These are phyloP conservation scores for Penicillium sumatraense DNA, from an alignment of 2,329 filamentous ascomycete species.

Conservation along the genomic window DNA sequence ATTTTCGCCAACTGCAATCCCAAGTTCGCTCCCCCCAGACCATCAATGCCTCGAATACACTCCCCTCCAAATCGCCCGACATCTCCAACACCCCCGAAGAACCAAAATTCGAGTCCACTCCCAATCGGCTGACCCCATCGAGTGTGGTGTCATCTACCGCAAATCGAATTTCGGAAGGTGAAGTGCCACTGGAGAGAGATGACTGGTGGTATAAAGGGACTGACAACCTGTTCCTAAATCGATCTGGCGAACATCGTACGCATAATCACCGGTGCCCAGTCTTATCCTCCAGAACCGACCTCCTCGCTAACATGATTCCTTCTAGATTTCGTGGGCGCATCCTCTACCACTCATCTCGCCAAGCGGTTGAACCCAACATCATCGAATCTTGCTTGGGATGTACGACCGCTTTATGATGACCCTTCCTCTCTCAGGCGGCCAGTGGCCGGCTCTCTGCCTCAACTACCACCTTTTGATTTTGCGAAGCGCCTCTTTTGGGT, in stretches of 20 bases:
- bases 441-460: constrained; percentile 34
- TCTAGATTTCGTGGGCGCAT: constrained; percentile 39
- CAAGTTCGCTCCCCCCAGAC: constrained; percentile 27
- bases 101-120: background rate
- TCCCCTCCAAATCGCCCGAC: background rate
- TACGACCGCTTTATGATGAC: constrained; percentile 41
- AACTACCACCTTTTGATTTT: constrained; percentile 56
- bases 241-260: constrained; percentile 42
- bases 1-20: constrained; percentile 40
- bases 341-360: constrained; percentile 41
- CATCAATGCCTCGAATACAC: background rate
- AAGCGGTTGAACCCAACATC: constrained; percentile 40
- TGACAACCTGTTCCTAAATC: constrained; percentile 40
- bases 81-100: background rate
- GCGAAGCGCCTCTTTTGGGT: constrained; percentile 56
- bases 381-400: constrained; percentile 41
- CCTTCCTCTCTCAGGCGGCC: constrained; percentile 36
- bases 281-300: background rate
- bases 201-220: constrained; percentile 47
- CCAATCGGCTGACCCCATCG: constrained; percentile 5
- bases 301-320: background rate
- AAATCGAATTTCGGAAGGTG: constrained; percentile 24
- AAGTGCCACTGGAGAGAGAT: constrained; percentile 35
- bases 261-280: background rate
- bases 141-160: constrained; percentile 19